Evolutionary conservation across 495 filamentous ascomycete genomes (phyloP), one percentile per base, ranked within the genome.

Genomic region (Aspergillus incahuasiensis): DNA sequence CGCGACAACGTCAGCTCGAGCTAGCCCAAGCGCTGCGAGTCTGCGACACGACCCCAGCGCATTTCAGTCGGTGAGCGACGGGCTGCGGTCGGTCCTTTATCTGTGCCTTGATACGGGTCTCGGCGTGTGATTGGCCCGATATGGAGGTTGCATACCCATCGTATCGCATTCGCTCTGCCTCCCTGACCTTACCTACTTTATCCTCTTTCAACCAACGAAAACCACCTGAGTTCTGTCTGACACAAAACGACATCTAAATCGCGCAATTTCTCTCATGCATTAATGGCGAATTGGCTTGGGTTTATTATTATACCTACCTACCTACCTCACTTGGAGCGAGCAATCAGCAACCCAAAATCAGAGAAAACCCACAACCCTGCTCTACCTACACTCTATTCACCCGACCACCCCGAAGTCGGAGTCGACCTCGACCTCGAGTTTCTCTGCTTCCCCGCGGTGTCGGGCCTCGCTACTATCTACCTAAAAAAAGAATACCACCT

Each of bases 221-320:
- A 19, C 40, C 24, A 24, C 25, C 24, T 52, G 13, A 35, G 20
- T 44, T 15, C 38, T 41, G 54, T 50, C 54, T 56, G 46, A 56
- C 54, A 50, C 46, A 34, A 54, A 50, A 39, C 48, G 34, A 47
- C 39, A 44, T 44, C 25, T 50, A 55, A 56, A 56, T 56, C 54
- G 54, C 54, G 54, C 54, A 49, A 54, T 56, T 38, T 44, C 58
- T 55, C 58, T 52, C 39, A 57, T 63, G 61, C 59, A 59, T 63
- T 56, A 58, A 54, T 53, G 69, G 69, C 68, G 71, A 72, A 74
- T 58, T 70, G 68, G 67, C 69, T 66, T 63, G 71, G 64, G 62
- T 61, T 28, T 40, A 40, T 40, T 40, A 40, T 68, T 70, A 67
- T 65, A 49, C 47, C 47, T 35, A 35, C 12, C 12, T 35, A 35